phyloP scores from a whole-genome alignment of 805 yeast genomes.

The Diddensiella santjacobensis region DNA sequence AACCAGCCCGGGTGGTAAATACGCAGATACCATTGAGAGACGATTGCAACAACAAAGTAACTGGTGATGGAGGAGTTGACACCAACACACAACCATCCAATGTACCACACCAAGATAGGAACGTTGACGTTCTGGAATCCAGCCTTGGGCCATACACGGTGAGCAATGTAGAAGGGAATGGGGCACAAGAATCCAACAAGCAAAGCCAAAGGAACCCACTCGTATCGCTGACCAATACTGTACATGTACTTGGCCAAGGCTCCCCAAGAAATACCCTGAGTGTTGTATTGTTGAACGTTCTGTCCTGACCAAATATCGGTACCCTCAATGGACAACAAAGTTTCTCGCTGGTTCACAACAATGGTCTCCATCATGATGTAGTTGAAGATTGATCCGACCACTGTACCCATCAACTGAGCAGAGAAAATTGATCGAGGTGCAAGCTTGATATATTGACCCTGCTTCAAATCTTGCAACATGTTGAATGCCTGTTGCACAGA shows the following conservation, averaged over 20 bases:
- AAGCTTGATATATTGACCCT: constrained; percentile 55
- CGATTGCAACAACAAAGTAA: constrained; percentile 37
- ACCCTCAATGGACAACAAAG: constrained; percentile 29
- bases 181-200: constrained; percentile 32
- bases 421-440: constrained; percentile 59
- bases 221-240: constrained; percentile 30
- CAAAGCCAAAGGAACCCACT: constrained; percentile 32
- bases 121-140: constrained; percentile 27
- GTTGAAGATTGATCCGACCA: constrained; percentile 27
- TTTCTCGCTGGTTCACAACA: constrained; percentile 31
- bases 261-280: constrained; percentile 38
- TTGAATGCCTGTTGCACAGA: constrained; percentile 61
- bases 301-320: constrained; percentile 38
- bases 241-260: constrained; percentile 35
- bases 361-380: constrained; percentile 32
- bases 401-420: constrained; percentile 37
- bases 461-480: constrained; percentile 51
- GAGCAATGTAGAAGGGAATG: constrained; percentile 31
- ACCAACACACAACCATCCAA: constrained; percentile 33
- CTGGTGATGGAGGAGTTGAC: constrained; percentile 35
- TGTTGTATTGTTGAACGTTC: constrained; percentile 36
- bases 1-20: constrained; percentile 45
- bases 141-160: constrained; percentile 32
- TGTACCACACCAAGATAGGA: constrained; percentile 34
- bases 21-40: constrained; percentile 45